phyloP scores from a whole-genome alignment of 495 filamentous ascomycete species.

The Lophiostoma macrostomum region DNA sequence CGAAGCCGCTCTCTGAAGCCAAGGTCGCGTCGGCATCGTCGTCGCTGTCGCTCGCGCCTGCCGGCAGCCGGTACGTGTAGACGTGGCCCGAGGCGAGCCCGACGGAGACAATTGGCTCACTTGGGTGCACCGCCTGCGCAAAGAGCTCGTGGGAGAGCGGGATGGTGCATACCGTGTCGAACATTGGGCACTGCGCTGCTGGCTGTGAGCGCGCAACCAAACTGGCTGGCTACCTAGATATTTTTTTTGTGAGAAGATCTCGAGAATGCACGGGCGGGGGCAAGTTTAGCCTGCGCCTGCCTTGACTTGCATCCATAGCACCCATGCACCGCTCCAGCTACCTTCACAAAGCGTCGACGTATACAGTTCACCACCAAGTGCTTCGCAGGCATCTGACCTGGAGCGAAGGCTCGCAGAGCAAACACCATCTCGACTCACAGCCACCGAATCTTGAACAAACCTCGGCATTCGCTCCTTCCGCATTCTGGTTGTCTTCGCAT shows the following conservation, averaged over 20 bases:
- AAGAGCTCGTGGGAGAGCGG: constrained; percentile 86
- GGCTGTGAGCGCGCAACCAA: background rate
- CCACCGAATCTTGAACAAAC: no score
- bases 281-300: no score
- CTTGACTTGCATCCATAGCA: no score
- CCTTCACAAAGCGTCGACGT: no score
- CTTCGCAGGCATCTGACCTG: no score
- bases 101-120: constrained; percentile 75
- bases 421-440: no score
- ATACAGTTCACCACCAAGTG: no score
- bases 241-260: background rate
- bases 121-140: constrained; percentile 80
- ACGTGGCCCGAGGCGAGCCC: constrained; percentile 85
- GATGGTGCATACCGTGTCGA: constrained; percentile 86
- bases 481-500: no score
- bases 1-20: constrained; percentile 54
- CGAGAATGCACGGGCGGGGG: background rate
- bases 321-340: no score
- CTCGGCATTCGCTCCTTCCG: no score
- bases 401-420: no score
- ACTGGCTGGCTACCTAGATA: background rate
- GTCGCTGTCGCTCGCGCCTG: constrained; percentile 43
- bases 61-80: constrained; percentile 75
- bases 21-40: constrained; percentile 40
- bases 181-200: constrained; percentile 46